Conservation (phyloP, 1,284 basidiomycete genomes). For the Cystobasidium slooffiae region DNA sequence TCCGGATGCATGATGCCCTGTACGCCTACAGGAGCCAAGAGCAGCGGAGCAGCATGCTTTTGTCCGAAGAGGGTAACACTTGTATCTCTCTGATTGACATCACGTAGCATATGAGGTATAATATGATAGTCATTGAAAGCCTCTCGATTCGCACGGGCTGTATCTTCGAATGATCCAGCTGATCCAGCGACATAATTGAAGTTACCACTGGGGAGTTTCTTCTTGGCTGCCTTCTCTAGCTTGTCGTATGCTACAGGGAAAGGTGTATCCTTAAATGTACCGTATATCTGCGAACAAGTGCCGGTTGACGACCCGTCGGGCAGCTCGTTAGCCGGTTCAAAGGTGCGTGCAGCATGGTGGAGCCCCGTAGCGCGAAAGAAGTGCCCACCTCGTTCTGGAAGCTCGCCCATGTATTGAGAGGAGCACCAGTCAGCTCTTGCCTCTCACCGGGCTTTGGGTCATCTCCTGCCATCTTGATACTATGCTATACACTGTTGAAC, state of each 20-base stretch:
- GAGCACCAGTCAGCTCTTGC: constrained; percentile 40
- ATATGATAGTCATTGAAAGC: constrained; percentile 40
- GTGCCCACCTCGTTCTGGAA: constrained; percentile 40
- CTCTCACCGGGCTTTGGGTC: constrained; percentile 35
- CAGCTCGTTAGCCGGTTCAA: background rate
- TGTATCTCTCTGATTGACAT: constrained; percentile 23
- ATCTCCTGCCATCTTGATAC: background rate
- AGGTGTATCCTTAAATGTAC: constrained; percentile 38
- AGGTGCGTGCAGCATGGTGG: constrained; percentile 3
- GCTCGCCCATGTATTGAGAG: constrained; percentile 13
- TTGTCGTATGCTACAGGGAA: constrained; percentile 35
- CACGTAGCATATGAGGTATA: constrained; percentile 37
- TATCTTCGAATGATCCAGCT: constrained; percentile 32
- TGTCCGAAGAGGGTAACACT: constrained; percentile 33
- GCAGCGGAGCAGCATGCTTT: constrained; percentile 33
- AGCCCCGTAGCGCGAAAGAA: background rate
- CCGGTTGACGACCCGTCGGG: background rate
- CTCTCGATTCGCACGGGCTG: constrained; percentile 32
- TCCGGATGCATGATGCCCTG: constrained; percentile 44
- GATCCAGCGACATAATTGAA: constrained; percentile 44
- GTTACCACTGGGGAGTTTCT: constrained; percentile 41
- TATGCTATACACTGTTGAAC: background rate
- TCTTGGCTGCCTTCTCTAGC: constrained; percentile 36
- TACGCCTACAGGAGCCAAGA: constrained; percentile 39
- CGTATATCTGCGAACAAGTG: constrained; percentile 25